Conservation (phyloP, 73 alveolate species). For the Paramecium biaurelia region DNA sequence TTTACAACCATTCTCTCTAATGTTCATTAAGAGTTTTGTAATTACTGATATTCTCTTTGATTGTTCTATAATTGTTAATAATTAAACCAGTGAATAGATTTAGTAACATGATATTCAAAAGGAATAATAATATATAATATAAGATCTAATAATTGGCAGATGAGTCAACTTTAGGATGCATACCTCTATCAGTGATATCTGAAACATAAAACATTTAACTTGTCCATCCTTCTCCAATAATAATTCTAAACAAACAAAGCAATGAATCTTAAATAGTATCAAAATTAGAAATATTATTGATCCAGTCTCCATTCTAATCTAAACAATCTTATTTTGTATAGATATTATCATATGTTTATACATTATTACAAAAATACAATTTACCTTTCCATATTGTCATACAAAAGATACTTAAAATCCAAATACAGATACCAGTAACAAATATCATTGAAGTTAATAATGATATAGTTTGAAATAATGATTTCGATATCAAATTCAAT, state of each 20-base stretch:
- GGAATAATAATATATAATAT: conserved; percentile 28
- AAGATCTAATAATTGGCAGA: not conserved
- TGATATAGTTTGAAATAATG: conserved; percentile 12
- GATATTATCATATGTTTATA: not conserved
- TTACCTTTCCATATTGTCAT: conserved; percentile 31
- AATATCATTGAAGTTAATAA: conserved; percentile 3
- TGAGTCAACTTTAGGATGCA: not conserved
- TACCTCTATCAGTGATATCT: conserved; percentile 45
- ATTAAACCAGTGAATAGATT: conserved; percentile 71
- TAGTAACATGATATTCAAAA: conserved; percentile 43
- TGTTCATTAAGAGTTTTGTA: not conserved
- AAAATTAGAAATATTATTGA: conserved; percentile 55
- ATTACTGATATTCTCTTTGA: conserved; percentile 66
- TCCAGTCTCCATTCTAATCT: conserved; percentile 75
- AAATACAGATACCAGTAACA: conserved; percentile 35
- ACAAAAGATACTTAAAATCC: conserved; percentile 31
- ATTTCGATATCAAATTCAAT: not conserved
- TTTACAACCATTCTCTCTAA: conserved; percentile 22
- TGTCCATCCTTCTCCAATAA: conserved; percentile 71
- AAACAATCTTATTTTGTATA: not conserved
- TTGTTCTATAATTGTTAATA: conserved; percentile 65
- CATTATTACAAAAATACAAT: not conserved
- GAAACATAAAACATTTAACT: conserved; percentile 42
- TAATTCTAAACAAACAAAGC: conserved; percentile 36
- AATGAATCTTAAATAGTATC: conserved; percentile 68